Conservation (phyloP, 139 green algal species). For the Deuterostichococcus epilithicus region DNA sequence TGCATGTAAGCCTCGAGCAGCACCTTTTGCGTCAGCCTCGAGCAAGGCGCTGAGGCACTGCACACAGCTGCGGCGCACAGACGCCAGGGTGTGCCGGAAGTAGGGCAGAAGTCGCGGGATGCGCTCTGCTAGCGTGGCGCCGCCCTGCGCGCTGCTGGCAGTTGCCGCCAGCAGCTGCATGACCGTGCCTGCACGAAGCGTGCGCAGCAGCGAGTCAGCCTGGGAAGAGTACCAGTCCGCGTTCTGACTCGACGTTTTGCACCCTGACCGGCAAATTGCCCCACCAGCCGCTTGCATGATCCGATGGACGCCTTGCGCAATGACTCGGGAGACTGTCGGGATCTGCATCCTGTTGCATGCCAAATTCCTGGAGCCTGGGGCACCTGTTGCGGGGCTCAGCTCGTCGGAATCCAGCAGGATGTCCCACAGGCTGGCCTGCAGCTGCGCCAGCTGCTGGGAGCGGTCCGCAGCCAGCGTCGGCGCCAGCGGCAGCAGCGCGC, state of each 20-base stretch:
- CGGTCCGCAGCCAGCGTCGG: slow-evolving; percentile 28
- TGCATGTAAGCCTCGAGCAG: too few species aligned
- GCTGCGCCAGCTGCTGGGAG: slow-evolving; percentile 10
- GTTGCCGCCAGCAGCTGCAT: slow-evolving; percentile 68
- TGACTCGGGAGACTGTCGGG: too few species aligned
- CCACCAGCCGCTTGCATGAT: background rate
- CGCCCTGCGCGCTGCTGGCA: background rate
- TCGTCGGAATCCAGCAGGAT: slow-evolving; percentile 78
- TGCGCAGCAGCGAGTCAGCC: background rate
- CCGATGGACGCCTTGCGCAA: too few species aligned
- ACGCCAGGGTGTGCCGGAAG: slow-evolving; percentile 65
- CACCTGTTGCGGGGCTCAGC: slow-evolving; percentile 69
- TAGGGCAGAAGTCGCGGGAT: slow-evolving; percentile 77
- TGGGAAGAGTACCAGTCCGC: too few species aligned
- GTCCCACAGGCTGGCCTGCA: slow-evolving; percentile 66
- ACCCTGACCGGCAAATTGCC: background rate
- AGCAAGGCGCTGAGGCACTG: slow-evolving; percentile 58
- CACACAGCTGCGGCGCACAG: slow-evolving; percentile 67
- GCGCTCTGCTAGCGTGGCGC: slow-evolving; percentile 8
- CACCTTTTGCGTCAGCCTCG: background rate
- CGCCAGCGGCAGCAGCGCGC: slow-evolving; percentile 79
- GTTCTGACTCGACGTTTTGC: too few species aligned
- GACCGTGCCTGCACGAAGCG: slow-evolving; percentile 31
- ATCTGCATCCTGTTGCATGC: too few species aligned
- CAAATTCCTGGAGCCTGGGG: background rate